Conservation (phyloP, 176 grass and related monocot species). For the Lolium rigidum region DNA sequence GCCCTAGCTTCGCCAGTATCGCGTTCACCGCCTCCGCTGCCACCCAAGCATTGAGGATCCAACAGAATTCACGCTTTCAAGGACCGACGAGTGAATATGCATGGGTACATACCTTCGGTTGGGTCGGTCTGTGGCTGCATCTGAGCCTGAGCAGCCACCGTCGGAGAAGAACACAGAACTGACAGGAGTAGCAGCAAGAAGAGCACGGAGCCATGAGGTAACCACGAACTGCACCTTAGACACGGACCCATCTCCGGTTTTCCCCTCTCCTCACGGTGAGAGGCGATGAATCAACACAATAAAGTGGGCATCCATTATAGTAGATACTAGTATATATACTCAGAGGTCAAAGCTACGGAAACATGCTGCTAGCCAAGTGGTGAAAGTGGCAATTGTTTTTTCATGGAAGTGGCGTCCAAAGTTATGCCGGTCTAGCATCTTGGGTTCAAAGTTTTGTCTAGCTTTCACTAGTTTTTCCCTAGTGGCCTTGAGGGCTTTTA, state of each 20-base stretch:
- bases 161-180: constrained; percentile 8
- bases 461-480: too few species aligned
- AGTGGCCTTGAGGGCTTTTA: too few species aligned
- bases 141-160: constrained; percentile 48
- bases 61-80: background rate
- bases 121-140: constrained; percentile 46
- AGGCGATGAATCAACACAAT: background rate
- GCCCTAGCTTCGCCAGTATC: constrained; percentile 61
- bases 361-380: too few species aligned
- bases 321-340: too few species aligned
- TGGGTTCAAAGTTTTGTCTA: too few species aligned
- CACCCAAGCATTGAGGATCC: background rate
- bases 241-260: background rate
- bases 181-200: constrained; percentile 14
- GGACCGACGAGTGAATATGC: background rate
- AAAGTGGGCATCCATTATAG: background rate
- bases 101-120: constrained; percentile 48
- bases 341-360: too few species aligned
- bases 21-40: constrained; percentile 73
- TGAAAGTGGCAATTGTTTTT: too few species aligned
- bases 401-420: too few species aligned
- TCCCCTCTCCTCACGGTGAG: background rate
- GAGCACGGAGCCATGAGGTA: constrained; percentile 23
- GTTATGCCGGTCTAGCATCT: too few species aligned
- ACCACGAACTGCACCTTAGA: background rate